A percentile compares a stretch with the other conserved stretches of the same genome.
phyloP scores from a whole-genome alignment of 1,284 basidiomycete species.

The Apiotrichum mycotoxinovorans region DNA sequence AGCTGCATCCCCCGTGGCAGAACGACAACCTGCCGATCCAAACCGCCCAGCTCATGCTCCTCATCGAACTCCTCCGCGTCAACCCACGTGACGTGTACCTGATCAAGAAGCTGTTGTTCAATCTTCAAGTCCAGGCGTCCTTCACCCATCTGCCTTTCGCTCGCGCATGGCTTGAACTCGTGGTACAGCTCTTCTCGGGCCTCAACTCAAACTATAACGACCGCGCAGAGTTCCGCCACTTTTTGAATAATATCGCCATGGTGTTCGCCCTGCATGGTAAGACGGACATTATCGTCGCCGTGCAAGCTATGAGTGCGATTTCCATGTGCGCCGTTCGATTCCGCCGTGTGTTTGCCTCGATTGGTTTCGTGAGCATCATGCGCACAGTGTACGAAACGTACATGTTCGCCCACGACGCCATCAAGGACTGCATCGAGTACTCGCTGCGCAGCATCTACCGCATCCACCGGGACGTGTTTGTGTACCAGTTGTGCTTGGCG shows the following conservation, averaged over 20 bases:
- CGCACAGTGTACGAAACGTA: conserved; percentile 66
- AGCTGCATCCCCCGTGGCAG: conserved; percentile 49
- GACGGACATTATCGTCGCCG: conserved; percentile 63
- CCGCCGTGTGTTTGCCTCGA: conserved; percentile 66
- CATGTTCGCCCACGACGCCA: conserved; percentile 57
- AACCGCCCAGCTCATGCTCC: conserved; percentile 67
- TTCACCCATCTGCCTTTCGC: conserved; percentile 52
- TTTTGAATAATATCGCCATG: conserved; percentile 66
- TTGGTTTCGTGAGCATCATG: conserved; percentile 69
- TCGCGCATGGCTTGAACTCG: conserved; percentile 65
- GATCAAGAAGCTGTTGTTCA: conserved; percentile 65
- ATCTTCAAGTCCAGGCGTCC: conserved; percentile 52
- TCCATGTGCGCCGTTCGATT: conserved; percentile 75
- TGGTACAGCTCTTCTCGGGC: conserved; percentile 67
- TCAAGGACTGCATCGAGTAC: conserved; percentile 68
- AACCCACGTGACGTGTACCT: conserved; percentile 68
- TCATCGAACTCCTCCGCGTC: conserved; percentile 62
- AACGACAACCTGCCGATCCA: conserved; percentile 60
- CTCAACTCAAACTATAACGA: conserved; percentile 74
- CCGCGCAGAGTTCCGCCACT: conserved; percentile 63
- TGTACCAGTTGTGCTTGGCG: conserved; percentile 67
- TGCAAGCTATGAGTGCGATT: conserved; percentile 62
- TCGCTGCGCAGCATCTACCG: conserved; percentile 68
- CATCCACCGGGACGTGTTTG: conserved; percentile 68
- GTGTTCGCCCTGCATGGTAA: conserved; percentile 65